Base-by-base conservation (phyloP, 345 rosid genomes). In the Syzygium jambos region DNA sequence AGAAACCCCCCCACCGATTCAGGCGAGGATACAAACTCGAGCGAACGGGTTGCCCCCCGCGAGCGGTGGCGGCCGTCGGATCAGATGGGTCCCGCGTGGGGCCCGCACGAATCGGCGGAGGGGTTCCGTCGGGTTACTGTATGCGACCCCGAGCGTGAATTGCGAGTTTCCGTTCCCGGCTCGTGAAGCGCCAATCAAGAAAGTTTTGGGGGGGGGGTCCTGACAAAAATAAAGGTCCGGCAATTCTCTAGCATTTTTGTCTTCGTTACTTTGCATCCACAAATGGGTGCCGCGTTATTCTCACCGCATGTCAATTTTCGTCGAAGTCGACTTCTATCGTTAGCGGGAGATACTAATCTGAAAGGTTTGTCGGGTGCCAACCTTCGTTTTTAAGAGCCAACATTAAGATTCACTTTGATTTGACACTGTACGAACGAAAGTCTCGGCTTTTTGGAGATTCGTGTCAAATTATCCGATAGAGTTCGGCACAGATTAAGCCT, bases 201-300 rank as follows among this genome's bases (percentile, higher is more conserved):
- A 30, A 63, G 0, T 14, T 19, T 34, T 0, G 2, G 43, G 43
- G 78, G 11, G 2, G 43, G 43, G 78, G 11, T 10, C 11, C 43
- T 7, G 9, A 68, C 8, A 43, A 6, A 1, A 68, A 16, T 4
- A 30, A 30, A 30, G 43, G 78, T 68, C 4, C 5, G 3, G 2
- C 2, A 8, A 16, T 29, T 34, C n/a, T 15, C 41, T 65, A 15
- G 43, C 9, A 30, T 30, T 17, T 17, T 9, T 22, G 25, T 9
- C 23, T 21, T 19, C 41, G 11, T 65, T 16, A 16, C 43, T 19
- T 30, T 16, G 43, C 22, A 65, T 34, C 43, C 17, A 30, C 12
- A 0, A 0, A 4, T 2, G 5, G 22, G 30, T 30, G 43, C 22
- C 41, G 4, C 41, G 11, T 15, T 4, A 5, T 15, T 4, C 0